phyloP scores from a whole-genome alignment of 2,329 filamentous ascomycete genomes.

The Verticillium longisporum region DNA sequence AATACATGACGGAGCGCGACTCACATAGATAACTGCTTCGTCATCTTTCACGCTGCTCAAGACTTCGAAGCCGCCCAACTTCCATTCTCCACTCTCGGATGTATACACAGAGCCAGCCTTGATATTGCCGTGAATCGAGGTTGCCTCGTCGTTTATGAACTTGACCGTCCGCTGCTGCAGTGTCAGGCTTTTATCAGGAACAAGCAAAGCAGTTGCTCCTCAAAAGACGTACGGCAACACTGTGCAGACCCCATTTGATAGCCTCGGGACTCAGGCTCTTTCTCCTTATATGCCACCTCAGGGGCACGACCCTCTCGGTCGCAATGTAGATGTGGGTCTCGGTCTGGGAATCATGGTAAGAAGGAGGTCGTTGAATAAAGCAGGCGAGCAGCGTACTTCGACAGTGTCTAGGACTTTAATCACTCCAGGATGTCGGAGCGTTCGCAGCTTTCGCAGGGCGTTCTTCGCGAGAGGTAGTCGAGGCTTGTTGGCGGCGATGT shows the following conservation, averaged over 20 bases:
- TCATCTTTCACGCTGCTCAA: slow-evolving; percentile 95
- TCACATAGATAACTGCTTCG: slow-evolving; percentile 81
- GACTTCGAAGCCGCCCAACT: slow-evolving; percentile 86
- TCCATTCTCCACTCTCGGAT: slow-evolving; percentile 97
- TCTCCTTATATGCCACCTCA: slow-evolving; percentile 84
- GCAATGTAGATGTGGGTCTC: slow-evolving; percentile 95
- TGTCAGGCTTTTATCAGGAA: neutral
- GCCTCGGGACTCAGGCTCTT: slow-evolving; percentile 87
- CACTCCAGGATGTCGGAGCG: slow-evolving; percentile 87
- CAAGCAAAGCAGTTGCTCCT: neutral
- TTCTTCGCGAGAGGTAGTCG: slow-evolving; percentile 84
- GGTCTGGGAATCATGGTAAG: slow-evolving; percentile 48
- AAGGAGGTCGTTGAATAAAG: neutral
- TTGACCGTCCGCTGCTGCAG: slow-evolving; percentile 70
- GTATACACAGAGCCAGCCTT: slow-evolving; percentile 84
- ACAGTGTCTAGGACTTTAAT: slow-evolving; percentile 91
- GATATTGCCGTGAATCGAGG: slow-evolving; percentile 83
- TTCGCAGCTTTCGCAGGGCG: slow-evolving; percentile 87
- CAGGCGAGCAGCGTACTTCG: slow-evolving; percentile 50
- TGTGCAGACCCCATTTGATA: slow-evolving; percentile 91
- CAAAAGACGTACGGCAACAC: slow-evolving; percentile 58
- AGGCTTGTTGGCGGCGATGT: slow-evolving; percentile 72
- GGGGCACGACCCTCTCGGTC: slow-evolving; percentile 79
- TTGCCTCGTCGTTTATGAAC: slow-evolving; percentile 91
- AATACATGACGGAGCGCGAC: slow-evolving; percentile 3